These are phyloP conservation scores for Zygnema circumcarinatum DNA, from an alignment of 139 green algal species.

Conservation along the genomic window DNA sequence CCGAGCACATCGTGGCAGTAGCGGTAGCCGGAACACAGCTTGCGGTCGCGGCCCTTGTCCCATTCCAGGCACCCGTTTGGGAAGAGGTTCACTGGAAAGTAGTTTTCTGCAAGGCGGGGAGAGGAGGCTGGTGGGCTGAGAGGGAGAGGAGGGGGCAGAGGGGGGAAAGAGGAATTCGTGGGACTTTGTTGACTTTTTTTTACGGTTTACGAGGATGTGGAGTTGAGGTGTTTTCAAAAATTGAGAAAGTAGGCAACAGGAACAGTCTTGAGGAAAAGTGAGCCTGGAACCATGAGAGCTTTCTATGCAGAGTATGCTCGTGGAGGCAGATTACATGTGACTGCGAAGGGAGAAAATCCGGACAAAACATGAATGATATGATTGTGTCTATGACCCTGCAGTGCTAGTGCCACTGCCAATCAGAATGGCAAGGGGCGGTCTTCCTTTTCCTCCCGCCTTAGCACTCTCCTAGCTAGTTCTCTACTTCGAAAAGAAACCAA, in stretches of 20 bases:
- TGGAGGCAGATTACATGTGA: too few species aligned
- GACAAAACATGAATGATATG: too few species aligned
- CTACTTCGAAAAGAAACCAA: too few species aligned
- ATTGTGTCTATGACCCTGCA: too few species aligned
- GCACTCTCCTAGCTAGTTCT: too few species aligned
- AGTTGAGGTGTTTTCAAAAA: background rate
- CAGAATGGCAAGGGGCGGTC: too few species aligned
- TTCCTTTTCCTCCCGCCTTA: too few species aligned
- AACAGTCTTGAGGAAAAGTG: too few species aligned
- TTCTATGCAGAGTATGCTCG: too few species aligned
- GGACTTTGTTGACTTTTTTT: background rate
- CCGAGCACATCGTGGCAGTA: background rate
- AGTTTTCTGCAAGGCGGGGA: background rate
- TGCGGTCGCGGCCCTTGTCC: background rate
- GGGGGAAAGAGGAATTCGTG: background rate
- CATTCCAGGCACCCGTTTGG: background rate
- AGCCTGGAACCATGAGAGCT: too few species aligned
- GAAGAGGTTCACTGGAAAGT: background rate
- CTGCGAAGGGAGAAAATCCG: too few species aligned
- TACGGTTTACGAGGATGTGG: background rate
- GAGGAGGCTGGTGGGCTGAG: background rate
- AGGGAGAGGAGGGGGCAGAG: background rate
- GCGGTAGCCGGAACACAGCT: background rate
- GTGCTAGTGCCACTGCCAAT: too few species aligned
- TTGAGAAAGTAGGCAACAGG: background rate